Conservation (phyloP, 192 early-diverging fungal genomes). For the Spizellomyces sp. region DNA sequence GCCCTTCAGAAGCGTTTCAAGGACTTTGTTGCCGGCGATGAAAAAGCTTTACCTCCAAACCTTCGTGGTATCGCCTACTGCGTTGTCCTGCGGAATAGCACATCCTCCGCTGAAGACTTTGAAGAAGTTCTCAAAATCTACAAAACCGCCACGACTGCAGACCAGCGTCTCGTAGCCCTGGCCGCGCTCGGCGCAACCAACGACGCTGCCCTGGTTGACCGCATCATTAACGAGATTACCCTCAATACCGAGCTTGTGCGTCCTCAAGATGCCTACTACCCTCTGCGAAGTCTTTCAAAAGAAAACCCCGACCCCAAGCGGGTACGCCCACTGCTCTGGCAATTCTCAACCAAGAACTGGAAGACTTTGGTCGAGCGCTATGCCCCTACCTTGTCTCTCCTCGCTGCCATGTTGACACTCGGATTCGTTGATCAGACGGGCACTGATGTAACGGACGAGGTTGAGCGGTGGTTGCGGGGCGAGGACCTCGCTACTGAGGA, state of each 20-base stretch:
- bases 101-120: constrained; percentile 39
- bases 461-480: constrained; percentile 38
- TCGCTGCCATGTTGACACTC: constrained; percentile 15
- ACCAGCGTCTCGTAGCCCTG: constrained; percentile 64
- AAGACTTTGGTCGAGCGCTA: constrained; percentile 17
- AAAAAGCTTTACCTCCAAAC: constrained; percentile 65
- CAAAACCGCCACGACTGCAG: constrained; percentile 29
- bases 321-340: constrained; percentile 29
- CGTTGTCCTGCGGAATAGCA: constrained; percentile 57
- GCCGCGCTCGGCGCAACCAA: constrained; percentile 53
- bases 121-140: constrained; percentile 43
- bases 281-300: constrained; percentile 14
- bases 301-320: constrained; percentile 10
- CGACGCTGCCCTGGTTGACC: constrained; percentile 54
- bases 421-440: constrained; percentile 21
- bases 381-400: constrained; percentile 9
- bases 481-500: constrained; percentile 26
- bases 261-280: constrained; percentile 17
- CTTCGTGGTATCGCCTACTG: constrained; percentile 68
- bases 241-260: constrained; percentile 77
- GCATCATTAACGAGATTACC: constrained; percentile 71
- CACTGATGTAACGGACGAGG: constrained; percentile 21
- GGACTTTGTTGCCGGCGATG: constrained; percentile 62
- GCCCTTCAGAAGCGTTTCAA: constrained; percentile 75
- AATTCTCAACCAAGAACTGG: constrained; percentile 31